These are phyloP conservation scores for Boletus subparvulus DNA, from an alignment of 768 basidiomycete genomes.

Conservation along the genomic window DNA sequence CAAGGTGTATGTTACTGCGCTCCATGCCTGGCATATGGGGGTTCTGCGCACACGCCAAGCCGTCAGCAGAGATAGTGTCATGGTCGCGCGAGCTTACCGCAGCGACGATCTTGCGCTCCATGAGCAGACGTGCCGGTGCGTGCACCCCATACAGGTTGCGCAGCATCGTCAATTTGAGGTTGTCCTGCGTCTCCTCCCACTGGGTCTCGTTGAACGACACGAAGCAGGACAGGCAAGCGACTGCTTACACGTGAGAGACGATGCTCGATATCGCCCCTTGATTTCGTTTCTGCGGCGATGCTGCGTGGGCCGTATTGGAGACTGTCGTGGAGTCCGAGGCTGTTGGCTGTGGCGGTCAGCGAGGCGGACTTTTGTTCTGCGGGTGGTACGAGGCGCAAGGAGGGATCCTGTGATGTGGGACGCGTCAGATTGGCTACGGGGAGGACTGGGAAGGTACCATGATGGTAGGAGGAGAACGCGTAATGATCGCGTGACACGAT, in stretches of 20 bases:
- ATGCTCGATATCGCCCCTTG: conserved; percentile 58
- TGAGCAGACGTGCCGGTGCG: conserved; percentile 83
- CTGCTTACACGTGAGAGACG: conserved; percentile 74
- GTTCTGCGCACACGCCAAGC: conserved; percentile 41
- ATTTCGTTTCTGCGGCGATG: conserved; percentile 71
- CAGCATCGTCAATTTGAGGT: conserved; percentile 78
- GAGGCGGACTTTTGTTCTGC: conserved; percentile 57
- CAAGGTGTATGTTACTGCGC: conserved; percentile 80
- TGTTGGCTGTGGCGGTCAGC: conserved; percentile 64
- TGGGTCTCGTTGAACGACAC: conserved; percentile 32
- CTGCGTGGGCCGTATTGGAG: conserved; percentile 82
- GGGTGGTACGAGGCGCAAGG: conserved; percentile 65
- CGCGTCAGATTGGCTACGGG: conserved; percentile 1
- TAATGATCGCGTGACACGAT: conserved; percentile 25
- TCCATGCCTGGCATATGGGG: conserved; percentile 64
- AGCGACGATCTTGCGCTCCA: conserved; percentile 89
- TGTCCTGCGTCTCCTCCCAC: conserved; percentile 96
- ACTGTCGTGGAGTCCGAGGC: conserved; percentile 84
- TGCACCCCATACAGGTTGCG: conserved; percentile 85
- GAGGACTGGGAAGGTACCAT: conserved; percentile 21
- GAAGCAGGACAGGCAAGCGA: not conserved
- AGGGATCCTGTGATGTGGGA: conserved; percentile 37
- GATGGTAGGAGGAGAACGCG: conserved; percentile 13
- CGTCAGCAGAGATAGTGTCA: not conserved
- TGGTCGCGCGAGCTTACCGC: conserved; percentile 43